These are phyloP conservation scores for Phlebiopsis flavidoalba DNA, from an alignment of 768 basidiomycete species.

Conservation along the genomic window DNA sequence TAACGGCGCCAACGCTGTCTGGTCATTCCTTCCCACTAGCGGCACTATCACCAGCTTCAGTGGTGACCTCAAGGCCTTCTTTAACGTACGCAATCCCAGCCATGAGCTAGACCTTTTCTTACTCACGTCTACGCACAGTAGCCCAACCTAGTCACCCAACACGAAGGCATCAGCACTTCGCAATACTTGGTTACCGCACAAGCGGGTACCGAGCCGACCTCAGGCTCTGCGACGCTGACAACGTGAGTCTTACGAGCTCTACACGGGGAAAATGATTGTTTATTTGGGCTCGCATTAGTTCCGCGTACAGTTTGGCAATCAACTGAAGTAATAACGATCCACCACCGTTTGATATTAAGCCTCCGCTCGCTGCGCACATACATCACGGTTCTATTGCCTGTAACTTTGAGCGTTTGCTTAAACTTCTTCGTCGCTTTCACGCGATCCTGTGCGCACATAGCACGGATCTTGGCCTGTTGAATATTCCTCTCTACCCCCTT, in stretches of 20 bases:
- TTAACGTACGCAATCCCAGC: slow-evolving; percentile 31
- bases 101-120: not conserved
- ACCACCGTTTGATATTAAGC: not conserved
- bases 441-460: slow-evolving; percentile 3
- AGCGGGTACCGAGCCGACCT: slow-evolving; percentile 59
- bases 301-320: slow-evolving; percentile 41
- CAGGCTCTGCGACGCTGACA: slow-evolving; percentile 47
- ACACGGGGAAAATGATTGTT: not conserved
- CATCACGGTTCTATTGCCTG: no score
- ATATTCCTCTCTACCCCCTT: slow-evolving; percentile 32
- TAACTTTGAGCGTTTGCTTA: no score
- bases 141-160: slow-evolving; percentile 41
- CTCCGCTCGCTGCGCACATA: not conserved
- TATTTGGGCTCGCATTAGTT: slow-evolving; percentile 25
- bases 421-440: not conserved
- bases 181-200: slow-evolving; percentile 57
- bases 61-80: slow-evolving; percentile 49
- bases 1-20: slow-evolving; percentile 45
- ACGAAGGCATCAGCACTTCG: slow-evolving; percentile 39
- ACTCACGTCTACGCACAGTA: slow-evolving; percentile 32
- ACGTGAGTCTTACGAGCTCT: slow-evolving; percentile 35
- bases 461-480: slow-evolving; percentile 22
- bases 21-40: slow-evolving; percentile 35
- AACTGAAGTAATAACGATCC: slow-evolving; percentile 25
- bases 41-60: slow-evolving; percentile 42